Percentiles rank a stretch among this genome's conserved stretches.
These are phyloP conservation scores for Cymodocea nodosa DNA, from an alignment of 116 monocot species.

Conservation along the genomic window DNA sequence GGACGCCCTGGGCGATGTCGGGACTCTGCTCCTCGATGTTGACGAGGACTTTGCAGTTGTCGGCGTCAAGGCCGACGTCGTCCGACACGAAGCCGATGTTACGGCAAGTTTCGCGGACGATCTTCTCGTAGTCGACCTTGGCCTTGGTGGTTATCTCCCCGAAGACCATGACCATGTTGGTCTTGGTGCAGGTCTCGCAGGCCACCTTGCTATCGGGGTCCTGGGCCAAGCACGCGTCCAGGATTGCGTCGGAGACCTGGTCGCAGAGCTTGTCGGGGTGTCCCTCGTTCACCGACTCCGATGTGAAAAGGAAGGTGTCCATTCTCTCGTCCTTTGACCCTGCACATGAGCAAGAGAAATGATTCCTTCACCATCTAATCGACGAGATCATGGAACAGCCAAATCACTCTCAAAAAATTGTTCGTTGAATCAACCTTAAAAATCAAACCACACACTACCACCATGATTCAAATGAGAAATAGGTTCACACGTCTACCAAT, in stretches of 20 bases:
- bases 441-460: no score
- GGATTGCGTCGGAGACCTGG: constrained; percentile 55
- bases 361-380: neutral
- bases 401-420: neutral
- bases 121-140: constrained; percentile 57
- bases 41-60: constrained; percentile 56
- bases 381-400: neutral
- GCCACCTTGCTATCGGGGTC: constrained; percentile 76
- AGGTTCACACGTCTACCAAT: no score
- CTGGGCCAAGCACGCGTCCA: constrained; percentile 58
- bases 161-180: constrained; percentile 71
- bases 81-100: constrained; percentile 36
- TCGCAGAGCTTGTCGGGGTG: constrained; percentile 73
- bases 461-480: no score
- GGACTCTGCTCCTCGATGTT: constrained; percentile 71
- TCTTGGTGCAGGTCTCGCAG: constrained; percentile 70
- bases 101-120: constrained; percentile 48
- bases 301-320: constrained; percentile 68
- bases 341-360: neutral
- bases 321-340: neutral
- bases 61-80: constrained; percentile 46
- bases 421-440: no score
- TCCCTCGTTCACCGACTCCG: constrained; percentile 65
- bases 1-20: constrained; percentile 64
- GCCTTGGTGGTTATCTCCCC: constrained; percentile 77